Base-by-base conservation (phyloP, 1,284 basidiomycete genomes). In the Clitocybe nebularis region DNA sequence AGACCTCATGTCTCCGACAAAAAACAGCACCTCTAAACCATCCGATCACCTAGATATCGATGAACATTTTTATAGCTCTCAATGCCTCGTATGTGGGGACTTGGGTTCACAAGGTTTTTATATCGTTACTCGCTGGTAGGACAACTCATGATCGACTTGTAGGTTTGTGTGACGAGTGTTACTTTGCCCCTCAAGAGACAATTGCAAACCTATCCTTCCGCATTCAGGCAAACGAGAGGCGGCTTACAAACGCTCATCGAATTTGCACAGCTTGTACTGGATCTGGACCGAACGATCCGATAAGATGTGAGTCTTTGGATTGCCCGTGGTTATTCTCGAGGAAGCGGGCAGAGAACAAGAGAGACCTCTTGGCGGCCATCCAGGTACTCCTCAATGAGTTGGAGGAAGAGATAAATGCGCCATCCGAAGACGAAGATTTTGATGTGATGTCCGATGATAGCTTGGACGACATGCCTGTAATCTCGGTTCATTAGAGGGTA, bases 321-420 rank as follows among this genome's bases (percentile, higher is more conserved):
- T 96, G 93, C 57, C 75, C 84, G 0, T 84, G 89, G 76, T 61
- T 91, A 23, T 96, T 82, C 54, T 77, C 82, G 23, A 72, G 90
- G 14, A 78, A 76, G 47, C 82, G 79, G 54, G 74, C 79, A 2
- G 78, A 83, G 51, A 67, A 72, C 44, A 81, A 81, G 51, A 62
- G 72, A 13, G 79, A 78, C 35, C 65, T 68, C 28, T 50, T 78
- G 22, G 55, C 54, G 19, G 45, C 58, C 6, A 55, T 63, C 24
- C 45, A 55, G 36, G 62, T 61, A 24, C 46, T 63, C 16, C 50
- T 62, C 13, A 50, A 61, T 25, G 58, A 59, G 25, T 42, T 68
- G 23, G 57, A 62, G 37, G 48, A 53, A 4, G 49, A 55, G 13
- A 45, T 39, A 19, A 52, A 32, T 17, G 25, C 30, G 8, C 13